phyloP scores from a whole-genome alignment of 352 stramenopile genomes.

The Thraustochytrium striatum region DNA sequence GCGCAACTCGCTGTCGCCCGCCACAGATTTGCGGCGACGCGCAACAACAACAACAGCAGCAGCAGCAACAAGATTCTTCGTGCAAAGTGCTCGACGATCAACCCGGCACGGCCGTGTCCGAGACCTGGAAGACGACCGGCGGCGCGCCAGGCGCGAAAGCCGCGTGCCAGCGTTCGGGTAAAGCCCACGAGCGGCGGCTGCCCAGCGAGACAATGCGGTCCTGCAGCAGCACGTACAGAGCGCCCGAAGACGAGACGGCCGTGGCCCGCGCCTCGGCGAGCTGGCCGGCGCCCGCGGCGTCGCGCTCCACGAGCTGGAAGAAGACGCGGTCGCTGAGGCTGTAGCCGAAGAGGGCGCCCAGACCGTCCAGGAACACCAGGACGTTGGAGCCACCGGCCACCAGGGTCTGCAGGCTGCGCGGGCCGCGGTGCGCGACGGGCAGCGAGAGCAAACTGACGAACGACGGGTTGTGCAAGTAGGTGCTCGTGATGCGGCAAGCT shows the following conservation, averaged over 20 bases:
- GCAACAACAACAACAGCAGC: too few relatives aligned
- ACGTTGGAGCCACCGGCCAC: background rate
- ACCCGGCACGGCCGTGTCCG: too few relatives aligned
- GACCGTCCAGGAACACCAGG: conserved; percentile 3
- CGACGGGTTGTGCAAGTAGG: background rate
- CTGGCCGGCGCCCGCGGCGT: too few relatives aligned
- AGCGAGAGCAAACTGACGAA: background rate
- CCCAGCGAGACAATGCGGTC: too few relatives aligned
- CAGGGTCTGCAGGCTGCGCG: background rate
- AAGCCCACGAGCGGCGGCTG: too few relatives aligned
- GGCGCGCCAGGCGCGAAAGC: too few relatives aligned
- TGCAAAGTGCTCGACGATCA: too few relatives aligned
- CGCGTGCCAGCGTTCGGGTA: too few relatives aligned
- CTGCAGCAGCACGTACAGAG: background rate
- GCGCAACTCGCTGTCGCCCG: too few relatives aligned
- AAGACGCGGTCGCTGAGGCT: background rate
- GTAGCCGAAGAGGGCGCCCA: background rate
- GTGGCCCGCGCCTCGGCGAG: background rate
- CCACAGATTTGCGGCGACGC: too few relatives aligned
- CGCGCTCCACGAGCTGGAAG: background rate
- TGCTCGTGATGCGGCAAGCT: background rate
- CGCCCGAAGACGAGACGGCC: background rate
- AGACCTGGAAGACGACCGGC: too few relatives aligned
- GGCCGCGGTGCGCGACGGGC: background rate
- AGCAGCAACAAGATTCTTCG: too few relatives aligned